Evolutionary conservation across 2,329 filamentous ascomycete genomes (phyloP).

Genomic region (Calycina herbarum): DNA sequence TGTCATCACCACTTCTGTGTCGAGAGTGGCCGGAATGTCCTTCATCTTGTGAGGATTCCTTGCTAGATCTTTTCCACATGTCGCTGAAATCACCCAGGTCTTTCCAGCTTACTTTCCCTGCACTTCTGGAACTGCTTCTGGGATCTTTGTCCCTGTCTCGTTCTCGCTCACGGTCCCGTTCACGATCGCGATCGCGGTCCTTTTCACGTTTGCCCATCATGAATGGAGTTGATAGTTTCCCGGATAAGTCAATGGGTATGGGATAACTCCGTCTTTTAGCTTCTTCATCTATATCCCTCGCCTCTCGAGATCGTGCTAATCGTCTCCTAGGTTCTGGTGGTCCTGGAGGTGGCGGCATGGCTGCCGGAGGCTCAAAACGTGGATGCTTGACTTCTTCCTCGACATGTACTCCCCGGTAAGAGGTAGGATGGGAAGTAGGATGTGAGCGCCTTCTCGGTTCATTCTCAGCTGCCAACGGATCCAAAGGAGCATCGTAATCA

Average conservation of each 20-base stretch:
- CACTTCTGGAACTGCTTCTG: constrained; percentile 17
- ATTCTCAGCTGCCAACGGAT: constrained; percentile 11
- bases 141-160: constrained; percentile 16
- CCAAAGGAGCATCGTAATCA: constrained; percentile 24
- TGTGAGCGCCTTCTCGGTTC: constrained; percentile 11
- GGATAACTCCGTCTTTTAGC: constrained; percentile 25
- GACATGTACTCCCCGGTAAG: constrained; percentile 1
- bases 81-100: constrained; percentile 26
- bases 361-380: constrained; percentile 11
- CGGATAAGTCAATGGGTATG: constrained; percentile 33
- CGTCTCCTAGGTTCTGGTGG: constrained; percentile 22
- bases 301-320: constrained; percentile 11
- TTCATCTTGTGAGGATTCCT: constrained; percentile 21
- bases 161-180: constrained; percentile 42
- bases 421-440: constrained; percentile 10
- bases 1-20: constrained; percentile 11
- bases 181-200: neutral
- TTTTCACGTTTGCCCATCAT: constrained; percentile 27
- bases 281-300: constrained; percentile 33
- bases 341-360: constrained; percentile 15
- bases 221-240: constrained; percentile 36
- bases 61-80: constrained; percentile 16
- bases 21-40: neutral
- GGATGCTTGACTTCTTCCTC: constrained; percentile 9
- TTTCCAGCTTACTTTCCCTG: constrained; percentile 26